Base-by-base conservation (phyloP, 768 basidiomycete species). In the Pulveroboletus sp. region DNA sequence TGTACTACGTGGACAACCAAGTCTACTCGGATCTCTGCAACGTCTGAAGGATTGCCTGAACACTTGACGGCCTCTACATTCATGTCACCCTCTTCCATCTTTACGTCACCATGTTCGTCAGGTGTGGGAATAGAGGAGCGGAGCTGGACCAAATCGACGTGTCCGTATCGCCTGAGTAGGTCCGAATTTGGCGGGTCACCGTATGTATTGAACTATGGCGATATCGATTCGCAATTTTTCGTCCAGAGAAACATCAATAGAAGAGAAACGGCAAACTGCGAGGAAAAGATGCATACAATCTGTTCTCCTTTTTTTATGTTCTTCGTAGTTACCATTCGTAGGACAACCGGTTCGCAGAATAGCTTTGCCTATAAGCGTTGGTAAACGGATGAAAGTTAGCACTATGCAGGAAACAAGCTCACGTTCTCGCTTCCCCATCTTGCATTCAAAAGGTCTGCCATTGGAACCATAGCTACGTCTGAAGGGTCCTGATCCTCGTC, bases 391-490 rank as follows among this genome's bases (percentile, higher is more conserved):
- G 14, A 7, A 20, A 24, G 9, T 47, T 35, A 24, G 12, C 4
- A 24, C 13, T 16, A 46, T 23, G 21, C 1, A 25, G 11, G 12
- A 6, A 3, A 39, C 36, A 17, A 17, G 21, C 84, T 53, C 59
- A 92, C 94, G 54, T 97, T 98, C 64, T 93, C 87, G 33, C 79
- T 79, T 8, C 81, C 85, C 64, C 82, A 90, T 45, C 84, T 79
- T 11, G 95, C 97, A 60, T 99, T 99, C 41, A 99, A 72, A 72
- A 98, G 82, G 68, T 99, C 97, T 4, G 97, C 97, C 72, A 98
- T 83, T 0, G 95, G 94, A 5, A 97, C 88, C 93, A 98, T 94
- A 3, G 88, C 82, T 10, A 90, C 81, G 52, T 87, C 81, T 10
- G 77, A 75, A 6, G 79, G 70, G 49, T 82, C 78, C 2, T 78